Evolutionary conservation across 805 yeast species (phyloP), one percentile per base, ranked within the genome.

Genomic region (Saccharomycopsis schoenii): DNA sequence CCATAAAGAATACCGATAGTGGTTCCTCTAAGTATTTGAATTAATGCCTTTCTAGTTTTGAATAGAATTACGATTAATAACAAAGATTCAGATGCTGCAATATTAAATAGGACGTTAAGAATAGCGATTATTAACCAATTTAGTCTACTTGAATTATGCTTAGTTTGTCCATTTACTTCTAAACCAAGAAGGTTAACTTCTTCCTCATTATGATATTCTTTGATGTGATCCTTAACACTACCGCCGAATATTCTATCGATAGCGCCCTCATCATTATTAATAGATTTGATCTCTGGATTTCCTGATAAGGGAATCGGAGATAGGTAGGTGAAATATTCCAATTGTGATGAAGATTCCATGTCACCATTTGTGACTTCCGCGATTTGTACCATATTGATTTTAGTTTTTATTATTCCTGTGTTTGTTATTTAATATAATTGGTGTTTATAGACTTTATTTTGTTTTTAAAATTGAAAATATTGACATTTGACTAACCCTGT

Each of bases 241-340:
- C 29, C 52, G 52, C 52, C 21, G n/a, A 47, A 47, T 47, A 47
- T 8, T 47, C 21, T 47, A 2, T 21, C 52, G 21, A 47, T 47
- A 47, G 52, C 52, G 52, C 52, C 34, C 10, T 47, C 52, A 47
- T 25, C 52, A 12, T 47, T 47, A 11, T 24, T 24, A 15, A 47
- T 47, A 4, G 52, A 24, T 21, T 47, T 47, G 15, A 21, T 21
- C 11, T 47, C 52, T 11, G 52, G 52, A 21, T 47, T 47, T 21
- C 52, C 52, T 24, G 52, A 47, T 47, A 47, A 21, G 21, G 52
- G 52, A 47, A 47, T 47, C 21, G 52, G 52, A n/a, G 52, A 47
- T 14, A 47, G 21, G 21, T 47, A 47, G 14, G 52, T 47, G n/a
- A 47, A 47, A 15, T 21, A 47, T 21, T 47, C 52, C 14, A 47